Evolutionary conservation across 768 basidiomycete species (phyloP).

Genomic region (Suillus sp.): DNA sequence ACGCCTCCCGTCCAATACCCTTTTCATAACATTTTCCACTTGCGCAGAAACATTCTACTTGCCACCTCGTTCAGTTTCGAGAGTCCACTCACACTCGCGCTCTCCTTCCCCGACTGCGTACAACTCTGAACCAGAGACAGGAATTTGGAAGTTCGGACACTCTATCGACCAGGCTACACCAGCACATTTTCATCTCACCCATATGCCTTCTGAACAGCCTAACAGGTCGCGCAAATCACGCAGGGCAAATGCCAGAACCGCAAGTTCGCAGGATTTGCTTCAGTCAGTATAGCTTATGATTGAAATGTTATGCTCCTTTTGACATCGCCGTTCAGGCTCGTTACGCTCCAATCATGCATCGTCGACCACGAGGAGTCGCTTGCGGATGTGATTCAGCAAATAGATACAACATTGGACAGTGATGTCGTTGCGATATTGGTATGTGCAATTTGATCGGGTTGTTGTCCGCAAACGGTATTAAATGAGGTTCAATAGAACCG

Average conservation of each 20-base stretch:
- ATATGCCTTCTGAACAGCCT: conserved; percentile 9
- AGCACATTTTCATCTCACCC: neutral
- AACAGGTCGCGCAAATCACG: conserved; percentile 26
- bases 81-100: conserved; percentile 34
- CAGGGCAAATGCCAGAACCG: conserved; percentile 43
- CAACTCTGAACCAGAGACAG: conserved; percentile 71
- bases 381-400: conserved; percentile 47
- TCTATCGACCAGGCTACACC: conserved; percentile 16
- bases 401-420: conserved; percentile 47
- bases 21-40: conserved; percentile 67
- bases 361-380: conserved; percentile 53
- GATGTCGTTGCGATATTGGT: conserved; percentile 47
- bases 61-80: conserved; percentile 38
- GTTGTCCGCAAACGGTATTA: conserved; percentile 29
- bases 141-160: conserved; percentile 45
- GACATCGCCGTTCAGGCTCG: conserved; percentile 43
- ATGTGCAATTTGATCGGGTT: conserved; percentile 27
- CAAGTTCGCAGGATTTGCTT: conserved; percentile 68
- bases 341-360: conserved; percentile 54
- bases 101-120: conserved; percentile 68
- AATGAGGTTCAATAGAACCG: conserved; percentile 52
- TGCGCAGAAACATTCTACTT: conserved; percentile 62
- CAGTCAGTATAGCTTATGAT: conserved; percentile 50
- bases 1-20: conserved; percentile 70
- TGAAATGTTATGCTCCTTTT: conserved; percentile 4